These are phyloP conservation scores for Hyphochytrium catenoides DNA, from an alignment of 352 stramenopile genomes.

Conservation along the genomic window DNA sequence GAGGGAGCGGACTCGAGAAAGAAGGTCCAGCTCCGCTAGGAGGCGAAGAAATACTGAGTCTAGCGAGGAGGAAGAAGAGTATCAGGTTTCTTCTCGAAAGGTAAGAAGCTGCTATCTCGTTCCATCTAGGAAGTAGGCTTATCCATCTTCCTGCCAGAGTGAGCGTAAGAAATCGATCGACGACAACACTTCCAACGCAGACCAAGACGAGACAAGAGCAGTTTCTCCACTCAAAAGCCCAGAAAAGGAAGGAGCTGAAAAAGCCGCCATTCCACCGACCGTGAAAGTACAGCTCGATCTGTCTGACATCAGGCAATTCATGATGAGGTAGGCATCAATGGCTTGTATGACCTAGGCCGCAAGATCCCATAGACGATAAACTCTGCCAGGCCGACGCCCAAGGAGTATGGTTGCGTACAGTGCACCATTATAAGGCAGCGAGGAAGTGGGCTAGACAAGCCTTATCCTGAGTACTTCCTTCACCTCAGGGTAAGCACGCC, in stretches of 20 bases:
- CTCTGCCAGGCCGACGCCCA: conserved; percentile 28
- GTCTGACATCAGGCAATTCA: conserved; percentile 42
- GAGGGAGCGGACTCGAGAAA: conserved; percentile 11
- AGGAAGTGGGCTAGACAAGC: conserved; percentile 56
- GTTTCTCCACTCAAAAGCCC: conserved; percentile 30
- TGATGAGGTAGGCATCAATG: conserved; percentile 19
- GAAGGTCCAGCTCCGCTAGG: not conserved
- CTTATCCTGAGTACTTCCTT: conserved; percentile 73
- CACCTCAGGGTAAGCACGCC: conserved; percentile 28
- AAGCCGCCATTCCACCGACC: conserved; percentile 7
- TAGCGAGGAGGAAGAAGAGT: conserved; percentile 9
- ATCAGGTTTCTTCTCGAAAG: conserved; percentile 5
- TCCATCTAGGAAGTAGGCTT: conserved; percentile 4
- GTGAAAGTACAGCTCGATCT: conserved; percentile 48
- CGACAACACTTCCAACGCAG: not conserved
- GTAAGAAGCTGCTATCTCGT: conserved; percentile 2
- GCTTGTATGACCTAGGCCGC: not conserved
- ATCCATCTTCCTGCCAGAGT: conserved; percentile 11
- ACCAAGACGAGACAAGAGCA: conserved; percentile 21
- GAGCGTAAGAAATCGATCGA: not conserved
- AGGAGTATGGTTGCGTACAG: conserved; percentile 66
- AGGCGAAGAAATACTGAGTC: conserved; percentile 8
- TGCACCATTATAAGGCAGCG: conserved; percentile 84
- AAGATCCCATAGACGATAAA: not conserved
- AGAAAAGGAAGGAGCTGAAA: conserved; percentile 11